Evolutionary conservation across 1,284 basidiomycete species (phyloP).

Genomic region (Ganoderma resinaceum): DNA sequence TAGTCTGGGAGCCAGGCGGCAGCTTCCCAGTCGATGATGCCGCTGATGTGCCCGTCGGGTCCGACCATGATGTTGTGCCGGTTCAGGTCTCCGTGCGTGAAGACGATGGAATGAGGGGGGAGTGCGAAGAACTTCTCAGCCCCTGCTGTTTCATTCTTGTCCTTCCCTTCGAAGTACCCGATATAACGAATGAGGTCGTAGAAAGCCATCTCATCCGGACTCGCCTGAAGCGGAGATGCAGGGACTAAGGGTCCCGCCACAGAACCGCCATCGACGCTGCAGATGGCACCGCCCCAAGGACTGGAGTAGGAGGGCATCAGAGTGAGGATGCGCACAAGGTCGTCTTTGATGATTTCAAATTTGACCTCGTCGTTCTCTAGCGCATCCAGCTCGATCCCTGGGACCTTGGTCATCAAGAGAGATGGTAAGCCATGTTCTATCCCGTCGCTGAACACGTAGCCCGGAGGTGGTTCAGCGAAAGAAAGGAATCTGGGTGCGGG

Average conservation of each 20-base stretch:
- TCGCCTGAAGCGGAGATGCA: constrained; percentile 7
- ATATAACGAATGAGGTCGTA: constrained; percentile 11
- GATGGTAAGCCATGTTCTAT: too few relatives aligned
- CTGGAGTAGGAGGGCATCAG: constrained; percentile 23
- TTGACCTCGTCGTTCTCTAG: constrained; percentile 12
- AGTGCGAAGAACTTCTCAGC: constrained; percentile 16
- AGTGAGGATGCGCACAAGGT: constrained; percentile 15
- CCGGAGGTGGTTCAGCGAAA: constrained; percentile 15
- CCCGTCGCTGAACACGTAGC: background rate
- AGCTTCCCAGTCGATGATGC: constrained; percentile 5
- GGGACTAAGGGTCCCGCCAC: constrained; percentile 17
- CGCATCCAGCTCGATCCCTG: constrained; percentile 7
- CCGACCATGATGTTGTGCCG: constrained; percentile 8
- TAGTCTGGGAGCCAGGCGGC: too few relatives aligned
- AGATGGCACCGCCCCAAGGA: constrained; percentile 19
- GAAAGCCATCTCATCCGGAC: constrained; percentile 17
- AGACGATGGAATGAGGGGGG: constrained; percentile 20
- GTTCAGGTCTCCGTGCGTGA: background rate
- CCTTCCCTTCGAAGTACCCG: background rate
- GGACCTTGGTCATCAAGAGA: constrained; percentile 27
- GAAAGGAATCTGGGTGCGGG: constrained; percentile 28
- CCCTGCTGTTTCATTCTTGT: background rate
- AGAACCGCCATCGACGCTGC: constrained; percentile 20
- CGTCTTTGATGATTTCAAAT: constrained; percentile 12
- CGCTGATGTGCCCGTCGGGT: background rate